Evolutionary conservation across 192 early-diverging fungal genomes (phyloP), one percentile per base, ranked within the genome.

Genomic region (Funneliformis mosseae): DNA sequence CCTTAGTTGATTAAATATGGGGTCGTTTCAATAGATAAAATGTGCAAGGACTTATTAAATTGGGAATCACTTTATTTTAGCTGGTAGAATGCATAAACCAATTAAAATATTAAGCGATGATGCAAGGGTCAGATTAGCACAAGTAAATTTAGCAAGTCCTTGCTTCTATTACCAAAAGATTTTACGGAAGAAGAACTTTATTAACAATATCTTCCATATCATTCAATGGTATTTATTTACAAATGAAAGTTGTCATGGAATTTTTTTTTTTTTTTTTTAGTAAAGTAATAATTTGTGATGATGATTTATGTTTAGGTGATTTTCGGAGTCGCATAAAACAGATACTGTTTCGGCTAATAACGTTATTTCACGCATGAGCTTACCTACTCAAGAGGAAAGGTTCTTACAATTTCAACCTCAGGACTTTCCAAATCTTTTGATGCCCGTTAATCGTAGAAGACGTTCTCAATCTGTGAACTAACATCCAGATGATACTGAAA

Each of bases 31-130:
- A 95, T 98, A 84, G 93, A 97, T 81, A 87, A 87, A 25, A 85
- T 99, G 25, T 92, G 93, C 76, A 89, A 89, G 80, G 98, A 99
- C 80, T 82, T 99, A 62, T 85, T 93, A 43, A 93, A 98, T 85
- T 99, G 98, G 98, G 94, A 96, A 70, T 93, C 95, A 4, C 85
- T 99, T 76, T 99, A 99, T 84, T n/a, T 80, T 99, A 8, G 96
- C 98, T 5, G 98, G 98, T 3, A 91, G 98, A 63, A 91, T 99
- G 90, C 97, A 99, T 76, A 99, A 99, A 81, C 98, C 98, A 10
- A 93, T 94, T n/a, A 93, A 92, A 75, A 91, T 94, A 23, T 82
- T 97, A 59, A 83, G 91, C 55, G 91, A 93, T 64, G 94, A 96
- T 83, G 90, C 94, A 59, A 83, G 92, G 45, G 90, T 96, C 4